A percentile compares a stretch with the other conserved stretches of the same genome.
phyloP scores from a whole-genome alignment of 805 yeast species.

The Candida schatavii region DNA sequence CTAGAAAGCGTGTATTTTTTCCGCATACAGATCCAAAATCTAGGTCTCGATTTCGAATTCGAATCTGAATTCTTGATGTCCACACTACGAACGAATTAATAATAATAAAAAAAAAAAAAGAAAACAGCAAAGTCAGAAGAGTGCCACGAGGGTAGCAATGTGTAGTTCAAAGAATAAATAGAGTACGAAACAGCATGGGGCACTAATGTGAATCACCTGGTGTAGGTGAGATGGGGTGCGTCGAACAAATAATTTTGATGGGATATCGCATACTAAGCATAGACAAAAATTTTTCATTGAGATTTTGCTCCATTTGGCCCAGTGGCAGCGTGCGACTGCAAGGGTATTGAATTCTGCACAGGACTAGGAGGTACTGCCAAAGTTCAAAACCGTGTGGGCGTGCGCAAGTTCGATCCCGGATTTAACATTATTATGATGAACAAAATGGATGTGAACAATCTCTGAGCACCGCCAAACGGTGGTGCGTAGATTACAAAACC shows the following conservation, averaged over 20 bases:
- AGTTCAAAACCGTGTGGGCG: background rate
- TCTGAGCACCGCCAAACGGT: constrained; percentile 43
- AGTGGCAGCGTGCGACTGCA: constrained; percentile 11
- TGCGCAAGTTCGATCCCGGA: constrained; percentile 17
- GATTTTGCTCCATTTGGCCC: constrained; percentile 10
- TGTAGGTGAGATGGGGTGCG: too few species aligned
- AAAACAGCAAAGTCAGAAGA: too few species aligned
- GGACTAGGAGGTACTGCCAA: background rate
- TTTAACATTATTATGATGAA: constrained; percentile 35
- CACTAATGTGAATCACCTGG: too few species aligned
- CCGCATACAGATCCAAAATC: background rate
- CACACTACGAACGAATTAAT: too few species aligned
- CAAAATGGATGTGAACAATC: constrained; percentile 51
- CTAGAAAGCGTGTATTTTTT: background rate
- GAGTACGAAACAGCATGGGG: too few species aligned
- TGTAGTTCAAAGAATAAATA: too few species aligned
- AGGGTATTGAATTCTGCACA: background rate
- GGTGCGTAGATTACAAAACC: constrained; percentile 43
- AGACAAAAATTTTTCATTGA: background rate
- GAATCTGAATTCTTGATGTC: too few species aligned
- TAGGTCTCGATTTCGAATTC: background rate
- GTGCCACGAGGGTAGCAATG: too few species aligned
- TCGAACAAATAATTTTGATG: too few species aligned
- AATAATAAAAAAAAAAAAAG: too few species aligned
- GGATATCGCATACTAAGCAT: background rate